phyloP scores from a whole-genome alignment of 805 yeast species.

The Wickerhamiella galacta region DNA sequence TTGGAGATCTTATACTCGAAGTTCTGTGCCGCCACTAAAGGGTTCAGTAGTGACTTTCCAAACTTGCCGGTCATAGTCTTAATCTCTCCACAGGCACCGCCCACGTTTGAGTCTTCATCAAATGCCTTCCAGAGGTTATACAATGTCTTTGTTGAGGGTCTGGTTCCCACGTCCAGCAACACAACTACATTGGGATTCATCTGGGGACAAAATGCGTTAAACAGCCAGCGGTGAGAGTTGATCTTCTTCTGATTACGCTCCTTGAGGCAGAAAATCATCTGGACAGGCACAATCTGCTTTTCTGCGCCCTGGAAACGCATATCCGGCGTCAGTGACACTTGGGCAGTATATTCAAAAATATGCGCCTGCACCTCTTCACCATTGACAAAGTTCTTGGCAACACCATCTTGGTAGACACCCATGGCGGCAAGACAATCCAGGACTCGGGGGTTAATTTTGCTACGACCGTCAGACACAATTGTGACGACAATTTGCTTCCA shows the following conservation, averaged over 20 bases:
- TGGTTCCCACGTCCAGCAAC: conserved; percentile 91
- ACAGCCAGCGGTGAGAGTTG: conserved; percentile 95
- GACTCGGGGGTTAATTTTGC: conserved; percentile 70
- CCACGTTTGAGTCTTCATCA: conserved; percentile 89
- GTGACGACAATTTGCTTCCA: conserved; percentile 94
- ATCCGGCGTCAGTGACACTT: conserved; percentile 78
- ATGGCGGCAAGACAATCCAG: conserved; percentile 80
- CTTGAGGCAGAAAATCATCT: conserved; percentile 78
- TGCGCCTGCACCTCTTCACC: conserved; percentile 86
- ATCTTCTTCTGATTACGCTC: conserved; percentile 86
- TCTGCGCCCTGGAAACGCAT: conserved; percentile 81
- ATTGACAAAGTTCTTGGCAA: conserved; percentile 87
- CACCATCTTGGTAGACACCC: conserved; percentile 95
- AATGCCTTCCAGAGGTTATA: conserved; percentile 96
- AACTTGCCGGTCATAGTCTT: conserved; percentile 86
- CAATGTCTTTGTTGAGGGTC: conserved; percentile 73
- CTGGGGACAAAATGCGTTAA: conserved; percentile 85
- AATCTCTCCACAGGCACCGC: conserved; percentile 98
- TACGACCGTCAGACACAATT: conserved; percentile 88
- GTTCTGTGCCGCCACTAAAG: conserved; percentile 89
- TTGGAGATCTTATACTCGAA: conserved; percentile 97
- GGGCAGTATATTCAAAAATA: conserved; percentile 90
- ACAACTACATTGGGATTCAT: conserved; percentile 83
- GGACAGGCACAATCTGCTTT: conserved; percentile 76
- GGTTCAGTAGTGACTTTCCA: conserved; percentile 68